These are phyloP conservation scores for Prasinococcaceae sp. DNA, from an alignment of 139 green algal genomes.

Conservation along the genomic window DNA sequence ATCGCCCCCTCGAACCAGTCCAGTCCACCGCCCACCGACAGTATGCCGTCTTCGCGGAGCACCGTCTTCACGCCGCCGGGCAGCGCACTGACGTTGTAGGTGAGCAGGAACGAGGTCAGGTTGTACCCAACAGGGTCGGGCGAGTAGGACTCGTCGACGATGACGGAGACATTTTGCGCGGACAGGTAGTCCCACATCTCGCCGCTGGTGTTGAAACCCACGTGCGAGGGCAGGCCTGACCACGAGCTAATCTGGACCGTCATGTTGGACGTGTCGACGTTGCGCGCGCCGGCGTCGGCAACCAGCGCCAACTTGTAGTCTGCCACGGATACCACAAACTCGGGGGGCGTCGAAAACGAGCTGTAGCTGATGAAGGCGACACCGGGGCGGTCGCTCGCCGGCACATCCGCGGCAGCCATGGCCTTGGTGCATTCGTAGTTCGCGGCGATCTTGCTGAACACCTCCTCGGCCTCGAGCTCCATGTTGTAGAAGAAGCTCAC, in stretches of 20 bases:
- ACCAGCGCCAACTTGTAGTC: not conserved
- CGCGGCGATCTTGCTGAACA: slow-evolving; percentile 6
- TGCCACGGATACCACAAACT: no score
- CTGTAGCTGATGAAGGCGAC: no score
- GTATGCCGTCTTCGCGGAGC: not conserved
- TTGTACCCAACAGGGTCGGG: not conserved
- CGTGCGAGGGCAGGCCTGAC: not conserved
- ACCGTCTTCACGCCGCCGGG: not conserved
- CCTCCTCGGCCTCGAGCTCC: slow-evolving; percentile 9
- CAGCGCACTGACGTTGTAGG: not conserved
- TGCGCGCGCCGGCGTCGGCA: not conserved
- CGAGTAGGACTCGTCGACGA: slow-evolving; percentile 10
- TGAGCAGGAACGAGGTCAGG: not conserved
- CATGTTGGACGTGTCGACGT: not conserved
- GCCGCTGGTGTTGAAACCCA: not conserved
- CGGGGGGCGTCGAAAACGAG: no score
- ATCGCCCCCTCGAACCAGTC: slow-evolving; percentile 14
- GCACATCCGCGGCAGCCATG: not conserved
- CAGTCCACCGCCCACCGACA: not conserved
- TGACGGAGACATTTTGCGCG: not conserved
- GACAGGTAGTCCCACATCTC: not conserved
- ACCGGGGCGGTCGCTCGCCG: no score
- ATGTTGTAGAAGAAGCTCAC: slow-evolving; percentile 20
- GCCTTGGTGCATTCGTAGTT: slow-evolving; percentile 1
- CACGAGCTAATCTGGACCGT: not conserved